A percentile compares a stretch with the other conserved stretches of the same genome.
phyloP scores from a whole-genome alignment of 139 green algal species.

The Chlorella sorokiniana region DNA sequence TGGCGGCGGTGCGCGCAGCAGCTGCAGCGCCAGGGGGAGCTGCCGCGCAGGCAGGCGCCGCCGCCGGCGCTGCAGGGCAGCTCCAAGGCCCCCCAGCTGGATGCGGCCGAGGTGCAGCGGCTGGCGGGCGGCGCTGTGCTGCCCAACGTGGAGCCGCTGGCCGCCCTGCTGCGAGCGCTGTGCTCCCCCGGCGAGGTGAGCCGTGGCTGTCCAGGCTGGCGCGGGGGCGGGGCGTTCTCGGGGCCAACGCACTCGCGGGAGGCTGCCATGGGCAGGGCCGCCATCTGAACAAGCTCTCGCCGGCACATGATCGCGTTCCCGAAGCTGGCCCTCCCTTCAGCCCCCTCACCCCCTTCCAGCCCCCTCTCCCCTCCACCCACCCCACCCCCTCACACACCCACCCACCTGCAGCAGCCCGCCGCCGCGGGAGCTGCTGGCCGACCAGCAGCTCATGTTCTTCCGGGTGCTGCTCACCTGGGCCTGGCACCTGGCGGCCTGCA shows the following conservation, averaged over 20 bases:
- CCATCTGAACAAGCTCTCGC: too few species aligned
- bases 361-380: too few species aligned
- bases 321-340: too few species aligned
- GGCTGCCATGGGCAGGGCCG: too few species aligned
- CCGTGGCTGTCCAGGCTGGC: neutral
- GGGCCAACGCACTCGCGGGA: too few species aligned
- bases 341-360: too few species aligned
- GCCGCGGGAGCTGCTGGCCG: conserved; percentile 1
- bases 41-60: neutral
- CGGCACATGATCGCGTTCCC: too few species aligned
- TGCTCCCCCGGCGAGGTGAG: neutral
- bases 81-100: neutral
- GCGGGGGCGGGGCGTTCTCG: too few species aligned
- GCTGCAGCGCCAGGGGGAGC: neutral
- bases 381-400: too few species aligned
- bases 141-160: neutral
- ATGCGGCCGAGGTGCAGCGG: neutral
- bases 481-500: neutral
- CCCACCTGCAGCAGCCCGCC: neutral
- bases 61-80: neutral
- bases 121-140: neutral
- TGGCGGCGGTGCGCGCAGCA: conserved; percentile 5
- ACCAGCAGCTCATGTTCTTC: neutral
- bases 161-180: neutral
- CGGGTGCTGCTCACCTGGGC: conserved; percentile 2